phyloP scores from a whole-genome alignment of 805 yeast species.

The Metschnikowia gelsemii region DNA sequence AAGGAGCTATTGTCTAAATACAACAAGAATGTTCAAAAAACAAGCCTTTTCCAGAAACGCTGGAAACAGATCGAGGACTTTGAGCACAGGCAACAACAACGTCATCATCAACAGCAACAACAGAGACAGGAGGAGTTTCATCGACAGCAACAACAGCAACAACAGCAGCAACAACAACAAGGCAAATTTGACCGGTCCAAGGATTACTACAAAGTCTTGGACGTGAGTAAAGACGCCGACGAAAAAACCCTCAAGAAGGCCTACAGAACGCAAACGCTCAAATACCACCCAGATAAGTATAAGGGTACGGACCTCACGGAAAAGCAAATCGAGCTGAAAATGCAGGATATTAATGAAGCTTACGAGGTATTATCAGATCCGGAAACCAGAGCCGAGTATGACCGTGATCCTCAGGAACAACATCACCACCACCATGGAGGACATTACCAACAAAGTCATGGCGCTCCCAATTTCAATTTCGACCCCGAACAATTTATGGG shows the following conservation, averaged over 20 bases:
- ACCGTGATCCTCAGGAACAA: slow-evolving; percentile 43
- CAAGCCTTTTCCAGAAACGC: slow-evolving; percentile 39
- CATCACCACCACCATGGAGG: slow-evolving; percentile 13
- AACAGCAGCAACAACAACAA: slow-evolving; percentile 25
- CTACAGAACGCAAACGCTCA: slow-evolving; percentile 71
- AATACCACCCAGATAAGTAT: slow-evolving; percentile 91
- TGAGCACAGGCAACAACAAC: slow-evolving; percentile 29
- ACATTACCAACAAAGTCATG: slow-evolving; percentile 12
- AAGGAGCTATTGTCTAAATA: slow-evolving; percentile 34
- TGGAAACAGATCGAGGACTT: slow-evolving; percentile 33
- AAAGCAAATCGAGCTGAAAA: slow-evolving; percentile 73
- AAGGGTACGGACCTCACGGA: slow-evolving; percentile 61
- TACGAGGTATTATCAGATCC: slow-evolving; percentile 79
- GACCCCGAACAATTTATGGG: slow-evolving; percentile 19
- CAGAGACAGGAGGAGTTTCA: slow-evolving; percentile 48
- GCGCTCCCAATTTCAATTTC: slow-evolving; percentile 13
- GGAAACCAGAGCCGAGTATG: slow-evolving; percentile 64
- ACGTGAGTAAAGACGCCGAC: slow-evolving; percentile 63
- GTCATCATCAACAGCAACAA: slow-evolving; percentile 37
- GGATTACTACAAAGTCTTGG: slow-evolving; percentile 81
- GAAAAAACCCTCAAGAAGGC: slow-evolving; percentile 76
- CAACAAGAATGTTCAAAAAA: slow-evolving; percentile 36
- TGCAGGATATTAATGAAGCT: slow-evolving; percentile 92
- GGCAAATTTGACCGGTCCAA: slow-evolving; percentile 43
- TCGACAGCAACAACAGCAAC: slow-evolving; percentile 38